These are phyloP conservation scores for Suillus luteus DNA, from an alignment of 768 basidiomycete genomes.

Conservation along the genomic window DNA sequence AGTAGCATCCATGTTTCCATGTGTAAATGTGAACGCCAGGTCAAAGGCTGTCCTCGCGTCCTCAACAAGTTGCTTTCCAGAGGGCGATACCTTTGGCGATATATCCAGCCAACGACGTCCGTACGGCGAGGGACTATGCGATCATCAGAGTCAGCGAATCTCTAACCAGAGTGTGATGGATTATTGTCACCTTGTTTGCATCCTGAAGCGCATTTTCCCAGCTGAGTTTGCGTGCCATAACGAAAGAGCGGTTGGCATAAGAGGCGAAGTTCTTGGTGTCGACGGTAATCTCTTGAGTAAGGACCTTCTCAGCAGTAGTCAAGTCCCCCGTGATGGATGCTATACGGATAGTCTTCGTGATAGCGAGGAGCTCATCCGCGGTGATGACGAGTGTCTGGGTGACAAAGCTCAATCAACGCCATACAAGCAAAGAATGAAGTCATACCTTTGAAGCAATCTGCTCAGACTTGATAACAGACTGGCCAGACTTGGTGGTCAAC, in stretches of 20 bases:
- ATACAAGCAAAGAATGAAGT: no score
- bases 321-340: not conserved
- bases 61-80: not conserved
- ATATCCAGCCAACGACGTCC: not conserved
- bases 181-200: not conserved
- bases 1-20: no score
- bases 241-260: not conserved
- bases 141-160: no score
- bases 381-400: not conserved
- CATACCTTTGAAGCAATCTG: not conserved
- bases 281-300: not conserved
- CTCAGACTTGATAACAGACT: no score
- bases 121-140: not conserved
- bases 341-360: not conserved
- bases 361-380: not conserved
- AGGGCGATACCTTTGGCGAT: not conserved
- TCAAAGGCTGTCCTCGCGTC: not conserved
- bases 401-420: no score
- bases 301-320: not conserved
- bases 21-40: not conserved
- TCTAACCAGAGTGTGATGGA: no score
- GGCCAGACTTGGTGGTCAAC: no score
- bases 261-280: not conserved
- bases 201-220: not conserved
- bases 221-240: not conserved